Percentiles rank a stretch among this genome's conserved stretches.
These are phyloP conservation scores for Aspergillus taichungensis DNA, from an alignment of 495 filamentous ascomycete species.

Conservation along the genomic window DNA sequence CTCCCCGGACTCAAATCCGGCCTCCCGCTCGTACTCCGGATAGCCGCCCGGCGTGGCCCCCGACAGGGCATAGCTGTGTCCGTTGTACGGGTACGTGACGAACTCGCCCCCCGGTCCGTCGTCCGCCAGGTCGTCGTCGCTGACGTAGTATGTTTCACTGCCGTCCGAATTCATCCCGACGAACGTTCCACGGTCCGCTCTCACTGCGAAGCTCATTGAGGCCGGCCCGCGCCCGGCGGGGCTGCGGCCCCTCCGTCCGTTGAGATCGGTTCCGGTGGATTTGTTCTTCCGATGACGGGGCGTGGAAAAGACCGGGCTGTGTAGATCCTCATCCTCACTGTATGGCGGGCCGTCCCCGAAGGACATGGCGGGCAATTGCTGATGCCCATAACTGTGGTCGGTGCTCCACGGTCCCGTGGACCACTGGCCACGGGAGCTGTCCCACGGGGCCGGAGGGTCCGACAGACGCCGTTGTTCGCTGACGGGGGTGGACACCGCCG, in stretches of 20 bases:
- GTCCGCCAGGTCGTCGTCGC: constrained; percentile 49
- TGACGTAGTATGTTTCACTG: constrained; percentile 68
- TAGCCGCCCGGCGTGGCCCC: constrained; percentile 40
- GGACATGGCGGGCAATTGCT: constrained; percentile 74
- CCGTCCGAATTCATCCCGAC: constrained; percentile 62
- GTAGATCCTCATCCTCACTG: constrained; percentile 92
- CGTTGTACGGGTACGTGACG: constrained; percentile 65
- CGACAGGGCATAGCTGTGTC: constrained; percentile 47
- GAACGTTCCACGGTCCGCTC: constrained; percentile 54
- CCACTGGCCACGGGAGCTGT: constrained; percentile 43
- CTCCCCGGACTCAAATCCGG: constrained; percentile 53
- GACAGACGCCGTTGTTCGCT: constrained; percentile 75
- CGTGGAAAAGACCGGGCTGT: constrained; percentile 74
- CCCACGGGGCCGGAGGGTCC: constrained; percentile 62
- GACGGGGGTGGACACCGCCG: constrained; percentile 72
- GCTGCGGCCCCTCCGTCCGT: constrained; percentile 38
- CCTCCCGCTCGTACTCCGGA: constrained; percentile 46
- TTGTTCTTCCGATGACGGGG: constrained; percentile 79
- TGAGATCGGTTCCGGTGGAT: constrained; percentile 42
- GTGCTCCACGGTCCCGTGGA: constrained; percentile 40
- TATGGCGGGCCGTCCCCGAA: constrained; percentile 93
- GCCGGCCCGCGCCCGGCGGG: constrained; percentile 21
- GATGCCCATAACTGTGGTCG: constrained; percentile 32
- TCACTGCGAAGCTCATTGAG: constrained; percentile 23
- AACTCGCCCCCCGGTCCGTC: constrained; percentile 72